Conservation (phyloP, 1,284 basidiomycete species). For the Fistulina hepatica region DNA sequence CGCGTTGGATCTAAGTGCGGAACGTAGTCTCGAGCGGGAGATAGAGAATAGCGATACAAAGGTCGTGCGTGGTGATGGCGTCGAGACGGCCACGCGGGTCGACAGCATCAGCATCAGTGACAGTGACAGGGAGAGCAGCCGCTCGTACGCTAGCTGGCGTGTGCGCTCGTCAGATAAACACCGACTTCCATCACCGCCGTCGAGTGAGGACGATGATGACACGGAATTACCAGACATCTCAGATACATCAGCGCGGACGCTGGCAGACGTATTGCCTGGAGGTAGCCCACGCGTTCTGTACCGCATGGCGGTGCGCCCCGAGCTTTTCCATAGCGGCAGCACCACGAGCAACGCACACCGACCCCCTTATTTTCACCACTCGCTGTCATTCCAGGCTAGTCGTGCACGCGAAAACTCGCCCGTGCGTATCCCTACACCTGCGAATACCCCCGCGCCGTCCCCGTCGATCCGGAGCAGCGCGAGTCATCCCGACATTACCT, state of each 20-base stretch:
- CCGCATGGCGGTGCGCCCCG: neutral
- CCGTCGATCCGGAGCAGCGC: slow-evolving; percentile 37
- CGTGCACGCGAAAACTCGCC: neutral
- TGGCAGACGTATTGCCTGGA: neutral
- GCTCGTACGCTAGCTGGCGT: slow-evolving; percentile 18
- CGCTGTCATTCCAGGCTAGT: neutral
- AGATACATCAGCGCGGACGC: neutral
- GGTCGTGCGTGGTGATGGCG: slow-evolving; percentile 59
- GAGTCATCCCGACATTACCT: slow-evolving; percentile 47
- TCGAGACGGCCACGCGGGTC: slow-evolving; percentile 32
- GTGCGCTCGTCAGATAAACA: neutral
- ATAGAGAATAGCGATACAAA: slow-evolving; percentile 52
- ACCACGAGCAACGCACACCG: neutral
- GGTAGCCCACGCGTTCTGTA: neutral
- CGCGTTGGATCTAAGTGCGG: slow-evolving; percentile 43
- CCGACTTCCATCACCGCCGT: slow-evolving; percentile 20
- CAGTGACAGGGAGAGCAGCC: slow-evolving; percentile 16
- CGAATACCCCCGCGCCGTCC: slow-evolving; percentile 30
- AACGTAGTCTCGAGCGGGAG: slow-evolving; percentile 49
- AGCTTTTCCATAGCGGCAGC: neutral
- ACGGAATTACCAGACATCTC: slow-evolving; percentile 9
- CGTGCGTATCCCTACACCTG: slow-evolving; percentile 13
- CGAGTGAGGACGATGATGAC: slow-evolving; percentile 20
- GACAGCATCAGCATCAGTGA: slow-evolving; percentile 24
- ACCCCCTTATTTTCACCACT: neutral